Conservation (phyloP, 176 grass and related monocot genomes). For the Metroxylon sagu region DNA sequence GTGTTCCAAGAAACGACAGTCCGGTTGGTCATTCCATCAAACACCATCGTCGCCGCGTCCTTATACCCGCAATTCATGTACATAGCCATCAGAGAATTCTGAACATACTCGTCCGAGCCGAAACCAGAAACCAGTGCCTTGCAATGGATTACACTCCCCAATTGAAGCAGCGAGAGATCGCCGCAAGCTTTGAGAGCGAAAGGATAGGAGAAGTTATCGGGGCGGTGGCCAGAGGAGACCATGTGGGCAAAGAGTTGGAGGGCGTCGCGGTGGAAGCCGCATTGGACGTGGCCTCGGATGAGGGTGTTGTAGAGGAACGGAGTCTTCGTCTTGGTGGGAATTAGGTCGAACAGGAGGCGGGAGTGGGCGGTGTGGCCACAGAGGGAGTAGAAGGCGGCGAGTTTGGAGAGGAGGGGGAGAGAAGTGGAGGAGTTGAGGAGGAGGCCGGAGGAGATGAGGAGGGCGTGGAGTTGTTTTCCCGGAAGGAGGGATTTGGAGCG, state of each 20-base stretch:
- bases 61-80: slow-evolving; percentile 44
- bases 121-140: slow-evolving; percentile 39
- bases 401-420: slow-evolving; percentile 15
- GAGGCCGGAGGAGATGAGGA: slow-evolving; percentile 40
- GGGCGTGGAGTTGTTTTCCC: slow-evolving; percentile 29
- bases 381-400: slow-evolving; percentile 1
- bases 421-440: slow-evolving; percentile 3
- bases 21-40: slow-evolving; percentile 27
- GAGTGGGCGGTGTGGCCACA: slow-evolving; percentile 22
- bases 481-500: slow-evolving; percentile 14
- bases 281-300: slow-evolving; percentile 36
- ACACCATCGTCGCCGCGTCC: slow-evolving; percentile 23
- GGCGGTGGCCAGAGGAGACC: slow-evolving; percentile 19
- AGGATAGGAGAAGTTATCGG: slow-evolving; percentile 59
- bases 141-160: slow-evolving; percentile 36
- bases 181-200: slow-evolving; percentile 54
- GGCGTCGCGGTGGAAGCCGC: slow-evolving; percentile 25
- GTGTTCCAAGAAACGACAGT: slow-evolving; percentile 51
- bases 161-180: slow-evolving; percentile 17
- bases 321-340: slow-evolving; percentile 7
- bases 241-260: slow-evolving; percentile 37
- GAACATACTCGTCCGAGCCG: slow-evolving; percentile 37
- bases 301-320: slow-evolving; percentile 36
- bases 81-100: slow-evolving; percentile 52
- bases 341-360: slow-evolving; percentile 41